Conservation (phyloP, 331 rosid genomes). For the Ulmus americana region DNA sequence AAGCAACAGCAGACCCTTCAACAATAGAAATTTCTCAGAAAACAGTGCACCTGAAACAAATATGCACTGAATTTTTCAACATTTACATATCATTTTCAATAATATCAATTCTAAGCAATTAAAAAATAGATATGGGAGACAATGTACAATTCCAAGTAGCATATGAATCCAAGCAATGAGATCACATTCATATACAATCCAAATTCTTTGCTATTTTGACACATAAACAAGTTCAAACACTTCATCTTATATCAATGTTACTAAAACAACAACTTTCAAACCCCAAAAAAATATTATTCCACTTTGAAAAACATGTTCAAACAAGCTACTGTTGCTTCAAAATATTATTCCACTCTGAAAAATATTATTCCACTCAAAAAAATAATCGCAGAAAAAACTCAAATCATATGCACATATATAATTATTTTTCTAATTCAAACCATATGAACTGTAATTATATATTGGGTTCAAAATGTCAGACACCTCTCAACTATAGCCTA, state of each 20-base stretch:
- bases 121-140: not conserved
- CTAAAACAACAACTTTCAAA: not conserved
- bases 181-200: conserved; percentile 11
- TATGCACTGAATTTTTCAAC: not conserved
- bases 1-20: no score
- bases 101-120: not conserved
- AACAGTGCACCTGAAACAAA: no score
- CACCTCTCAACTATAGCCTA: no score
- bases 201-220: not conserved
- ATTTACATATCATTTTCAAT: not conserved
- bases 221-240: conserved; percentile 7
- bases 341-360: conserved; percentile 30
- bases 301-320: conserved; percentile 7
- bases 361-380: conserved; percentile 21
- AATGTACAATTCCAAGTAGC: not conserved
- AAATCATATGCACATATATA: not conserved
- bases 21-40: no score
- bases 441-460: not conserved
- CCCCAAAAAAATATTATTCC: not conserved
- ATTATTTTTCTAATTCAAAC: not conserved
- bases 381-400: no score
- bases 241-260: not conserved
- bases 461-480: no score
- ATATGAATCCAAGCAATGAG: not conserved
- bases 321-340: conserved; percentile 16